Evolutionary conservation across 2,329 filamentous ascomycete species (phyloP), one percentile per base, ranked within the genome.

Genomic region (Trichoderma sp.): DNA sequence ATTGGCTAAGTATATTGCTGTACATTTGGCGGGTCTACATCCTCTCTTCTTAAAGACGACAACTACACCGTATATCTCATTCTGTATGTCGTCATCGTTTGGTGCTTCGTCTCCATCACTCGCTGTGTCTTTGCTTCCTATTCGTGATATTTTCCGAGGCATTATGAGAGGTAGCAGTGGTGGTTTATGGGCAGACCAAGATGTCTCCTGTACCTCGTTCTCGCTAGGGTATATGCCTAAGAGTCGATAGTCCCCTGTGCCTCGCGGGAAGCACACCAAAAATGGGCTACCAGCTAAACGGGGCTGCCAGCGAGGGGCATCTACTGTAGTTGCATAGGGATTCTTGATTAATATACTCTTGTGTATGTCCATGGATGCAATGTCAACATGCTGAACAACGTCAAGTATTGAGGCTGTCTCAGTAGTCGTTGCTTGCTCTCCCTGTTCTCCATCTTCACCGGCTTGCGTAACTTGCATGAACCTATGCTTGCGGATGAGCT

Each of bases 201-300:
- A 27, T 6, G 29, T 24, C 8, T 65, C 16, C 5, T 38, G n/a
- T 24, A 21, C 4, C 9, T n/a, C n/a, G 14, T 38, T 24, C 3
- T 65, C 21, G 21, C 8, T 73, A 3, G 59, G 75, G n/a, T 71
- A 76, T 33, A 76, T 71, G 9, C 66, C 66, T 5, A 74, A 75
- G 3, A 75, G 45, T 9, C 72, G 72, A 50, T 76, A 75, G 53
- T 56, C 53, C 1, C 50, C 21, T 8, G 67, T 60, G 16, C 62
- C 75, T 18, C 72, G 72, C 16, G 75, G 72, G n/a, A 75, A 75
- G 14, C 75, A 76, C 5, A 75, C 21, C 9, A 76, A 24, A 21
- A 76, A 76, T 3, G 72, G 73, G 24, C 31, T 76, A 53, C 66
- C 67, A 69, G 21, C 53, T 21, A 71, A 65, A 16, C 65, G 64